These are phyloP conservation scores for Salix dunnii DNA, from an alignment of 345 rosid species.

Conservation along the genomic window DNA sequence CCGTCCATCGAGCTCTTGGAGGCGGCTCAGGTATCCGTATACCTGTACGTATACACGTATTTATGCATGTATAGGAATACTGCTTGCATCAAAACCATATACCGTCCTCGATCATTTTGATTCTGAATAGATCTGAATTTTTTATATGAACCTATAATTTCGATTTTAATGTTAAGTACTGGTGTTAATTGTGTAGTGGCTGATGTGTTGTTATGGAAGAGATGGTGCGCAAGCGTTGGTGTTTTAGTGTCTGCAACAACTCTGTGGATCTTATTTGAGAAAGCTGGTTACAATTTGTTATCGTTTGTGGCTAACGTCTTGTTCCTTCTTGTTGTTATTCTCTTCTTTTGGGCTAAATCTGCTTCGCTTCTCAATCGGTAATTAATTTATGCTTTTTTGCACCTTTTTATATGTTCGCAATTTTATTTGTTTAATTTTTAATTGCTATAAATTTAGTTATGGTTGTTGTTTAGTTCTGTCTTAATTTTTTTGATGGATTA, in stretches of 20 bases:
- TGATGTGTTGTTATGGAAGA: constrained; percentile 82
- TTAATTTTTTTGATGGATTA: neutral
- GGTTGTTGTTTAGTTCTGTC: neutral
- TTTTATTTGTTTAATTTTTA: neutral
- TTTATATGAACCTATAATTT: neutral
- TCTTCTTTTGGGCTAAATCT: constrained; percentile 97
- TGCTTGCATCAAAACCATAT: neutral
- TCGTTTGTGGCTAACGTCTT: constrained; percentile 72
- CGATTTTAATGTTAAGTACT: neutral
- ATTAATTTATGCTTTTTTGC: neutral
- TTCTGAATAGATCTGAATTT: constrained; percentile 17
- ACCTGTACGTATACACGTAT: neutral
- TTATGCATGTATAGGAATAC: neutral
- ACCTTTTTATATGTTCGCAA: neutral
- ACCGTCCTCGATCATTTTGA: constrained; percentile 1
- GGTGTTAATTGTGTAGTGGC: constrained; percentile 47
- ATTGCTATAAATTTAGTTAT: neutral
- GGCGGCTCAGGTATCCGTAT: constrained; percentile 60
- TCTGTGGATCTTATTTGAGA: constrained; percentile 74
- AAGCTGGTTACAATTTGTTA: constrained; percentile 70
- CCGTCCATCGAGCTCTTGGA: constrained; percentile 74
- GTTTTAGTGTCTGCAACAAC: constrained; percentile 50
- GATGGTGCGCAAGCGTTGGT: constrained; percentile 42
- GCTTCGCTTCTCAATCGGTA: constrained; percentile 92
- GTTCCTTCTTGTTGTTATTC: constrained; percentile 63